Percentiles rank a stretch among this genome's conserved stretches.
These are phyloP conservation scores for Trichoderma asperelloides DNA, from an alignment of 495 filamentous ascomycete species.

Conservation along the genomic window DNA sequence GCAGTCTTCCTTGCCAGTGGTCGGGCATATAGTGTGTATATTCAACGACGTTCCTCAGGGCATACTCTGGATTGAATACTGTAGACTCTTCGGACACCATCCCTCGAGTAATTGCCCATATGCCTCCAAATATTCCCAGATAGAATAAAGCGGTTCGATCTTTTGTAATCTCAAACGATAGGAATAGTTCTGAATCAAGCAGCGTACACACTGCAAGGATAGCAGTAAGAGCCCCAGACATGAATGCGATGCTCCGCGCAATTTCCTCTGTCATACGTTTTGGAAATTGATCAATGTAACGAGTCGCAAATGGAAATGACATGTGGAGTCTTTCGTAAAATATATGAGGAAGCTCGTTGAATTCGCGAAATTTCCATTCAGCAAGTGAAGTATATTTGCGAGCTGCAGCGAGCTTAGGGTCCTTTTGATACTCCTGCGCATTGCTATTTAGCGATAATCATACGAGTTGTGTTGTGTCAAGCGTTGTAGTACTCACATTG, in stretches of 20 bases:
- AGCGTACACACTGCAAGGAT: conserved; percentile 74
- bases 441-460: conserved; percentile 12
- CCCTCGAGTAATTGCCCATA: conserved; percentile 74
- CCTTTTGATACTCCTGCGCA: conserved; percentile 76
- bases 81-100: conserved; percentile 75
- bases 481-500: conserved; percentile 46
- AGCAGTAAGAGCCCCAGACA: conserved; percentile 74
- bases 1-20: conserved; percentile 80
- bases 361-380: conserved; percentile 97
- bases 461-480: neutral
- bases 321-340: conserved; percentile 85
- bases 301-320: conserved; percentile 86
- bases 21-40: conserved; percentile 85
- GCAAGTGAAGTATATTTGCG: conserved; percentile 88
- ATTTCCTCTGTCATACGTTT: conserved; percentile 85
- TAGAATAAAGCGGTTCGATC: conserved; percentile 82
- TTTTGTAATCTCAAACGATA: conserved; percentile 80
- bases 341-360: conserved; percentile 90
- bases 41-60: conserved; percentile 76
- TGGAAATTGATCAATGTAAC: conserved; percentile 92
- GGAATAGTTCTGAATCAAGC: conserved; percentile 80
- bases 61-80: conserved; percentile 88
- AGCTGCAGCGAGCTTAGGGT: conserved; percentile 67
- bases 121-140: conserved; percentile 56
- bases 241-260: conserved; percentile 74